A percentile compares a stretch with the other conserved stretches of the same genome.
Evolutionary conservation across 2,329 filamentous ascomycete genomes (phyloP).

Genomic region (Sclerotinia nivalis): DNA sequence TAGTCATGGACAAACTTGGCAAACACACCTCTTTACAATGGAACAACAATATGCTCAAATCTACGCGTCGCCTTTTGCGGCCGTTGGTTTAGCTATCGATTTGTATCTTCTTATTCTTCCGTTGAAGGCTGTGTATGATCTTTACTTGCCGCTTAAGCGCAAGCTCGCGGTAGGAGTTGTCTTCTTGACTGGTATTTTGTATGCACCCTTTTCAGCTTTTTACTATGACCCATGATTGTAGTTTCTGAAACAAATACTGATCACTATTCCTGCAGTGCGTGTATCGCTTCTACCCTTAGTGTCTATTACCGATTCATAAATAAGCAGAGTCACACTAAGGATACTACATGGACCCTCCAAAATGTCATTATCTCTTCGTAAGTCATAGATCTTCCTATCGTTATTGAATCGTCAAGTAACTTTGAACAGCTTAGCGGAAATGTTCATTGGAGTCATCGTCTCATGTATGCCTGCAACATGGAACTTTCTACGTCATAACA

Average conservation of each 20-base stretch:
- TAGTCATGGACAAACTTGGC: not conserved
- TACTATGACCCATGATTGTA: no score
- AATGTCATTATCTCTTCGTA: not conserved
- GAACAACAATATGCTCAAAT: not conserved
- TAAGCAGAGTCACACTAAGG: not conserved
- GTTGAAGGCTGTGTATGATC: not conserved
- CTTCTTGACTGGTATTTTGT: not conserved
- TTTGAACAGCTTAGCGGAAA: not conserved
- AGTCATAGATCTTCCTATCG: not conserved
- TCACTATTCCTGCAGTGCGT: not conserved
- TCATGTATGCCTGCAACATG: constrained; percentile 3
- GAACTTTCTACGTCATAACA: not conserved
- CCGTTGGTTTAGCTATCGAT: not conserved
- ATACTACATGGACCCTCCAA: not conserved
- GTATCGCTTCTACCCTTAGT: not conserved
- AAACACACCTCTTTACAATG: not conserved
- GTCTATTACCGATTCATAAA: not conserved
- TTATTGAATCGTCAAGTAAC: not conserved
- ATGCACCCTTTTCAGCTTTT: no score
- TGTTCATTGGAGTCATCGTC: not conserved
- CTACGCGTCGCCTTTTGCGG: not conserved
- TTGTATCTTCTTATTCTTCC: not conserved
- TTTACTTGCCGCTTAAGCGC: not conserved
- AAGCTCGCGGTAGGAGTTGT: not conserved
- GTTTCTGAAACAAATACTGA: not conserved